Conservation (phyloP, 1,139 yeast species). For the Pichia sp. region DNA sequence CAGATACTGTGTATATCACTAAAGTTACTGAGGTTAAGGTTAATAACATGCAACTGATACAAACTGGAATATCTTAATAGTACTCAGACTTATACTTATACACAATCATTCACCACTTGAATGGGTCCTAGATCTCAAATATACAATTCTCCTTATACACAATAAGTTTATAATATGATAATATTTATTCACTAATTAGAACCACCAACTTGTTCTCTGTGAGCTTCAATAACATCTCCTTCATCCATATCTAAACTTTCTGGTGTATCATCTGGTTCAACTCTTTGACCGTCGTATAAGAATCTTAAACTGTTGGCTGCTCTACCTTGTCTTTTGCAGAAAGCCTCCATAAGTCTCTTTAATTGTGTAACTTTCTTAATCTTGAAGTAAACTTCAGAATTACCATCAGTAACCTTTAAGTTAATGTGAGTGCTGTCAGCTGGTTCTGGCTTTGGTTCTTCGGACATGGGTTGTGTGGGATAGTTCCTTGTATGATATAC, state of each 20-base stretch:
- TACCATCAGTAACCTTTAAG: constrained; percentile 88
- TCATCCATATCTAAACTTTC: constrained; percentile 88
- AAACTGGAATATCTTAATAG: not conserved
- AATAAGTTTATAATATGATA: not conserved
- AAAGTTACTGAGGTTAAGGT: no score
- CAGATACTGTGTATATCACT: no score
- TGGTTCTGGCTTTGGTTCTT: constrained; percentile 51
- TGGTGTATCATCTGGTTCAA: constrained; percentile 85
- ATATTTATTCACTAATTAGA: not conserved
- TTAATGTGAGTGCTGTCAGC: constrained; percentile 60
- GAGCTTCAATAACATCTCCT: constrained; percentile 97
- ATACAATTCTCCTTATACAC: not conserved
- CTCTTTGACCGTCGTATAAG: constrained; percentile 88
- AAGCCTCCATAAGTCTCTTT: constrained; percentile 94
- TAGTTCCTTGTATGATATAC: not conserved
- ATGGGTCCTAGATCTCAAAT: not conserved
- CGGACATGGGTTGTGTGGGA: constrained; percentile 22
- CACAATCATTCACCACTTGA: not conserved
- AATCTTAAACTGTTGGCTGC: constrained; percentile 77
- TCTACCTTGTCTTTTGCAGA: constrained; percentile 96
- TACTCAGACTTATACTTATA: not conserved
- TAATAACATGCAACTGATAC: not conserved
- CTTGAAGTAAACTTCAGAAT: constrained; percentile 91
- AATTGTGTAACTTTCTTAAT: constrained; percentile 89
- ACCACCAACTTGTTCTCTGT: constrained; percentile 86